Evolutionary conservation across 176 grass and related monocot species (phyloP).

Genomic region (Aegilops longissima): DNA sequence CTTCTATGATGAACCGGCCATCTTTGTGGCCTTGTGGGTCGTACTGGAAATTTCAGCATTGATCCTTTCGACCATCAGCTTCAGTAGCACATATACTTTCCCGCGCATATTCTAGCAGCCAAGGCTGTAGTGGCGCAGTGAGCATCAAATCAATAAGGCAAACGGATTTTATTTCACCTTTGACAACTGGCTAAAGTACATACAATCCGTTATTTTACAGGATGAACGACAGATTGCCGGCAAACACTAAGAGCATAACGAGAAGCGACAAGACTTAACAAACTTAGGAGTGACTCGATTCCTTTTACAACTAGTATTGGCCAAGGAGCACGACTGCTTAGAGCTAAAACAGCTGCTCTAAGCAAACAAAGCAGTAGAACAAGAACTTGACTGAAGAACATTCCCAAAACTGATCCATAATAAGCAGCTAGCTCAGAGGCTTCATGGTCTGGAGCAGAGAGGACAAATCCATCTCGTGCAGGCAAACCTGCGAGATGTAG

Average conservation of each 20-base stretch:
- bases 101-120: not conserved
- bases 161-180: not conserved
- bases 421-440: not conserved
- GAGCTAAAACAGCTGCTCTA: not conserved
- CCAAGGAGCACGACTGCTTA: not conserved
- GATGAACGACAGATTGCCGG: not conserved
- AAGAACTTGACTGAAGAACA: not conserved
- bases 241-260: not conserved
- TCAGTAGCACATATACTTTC: not conserved
- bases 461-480: slow-evolving; percentile 2
- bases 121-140: not conserved
- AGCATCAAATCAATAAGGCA: not conserved
- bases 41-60: not conserved
- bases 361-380: not conserved
- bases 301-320: not conserved
- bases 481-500: slow-evolving; percentile 5
- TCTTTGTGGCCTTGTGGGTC: not conserved
- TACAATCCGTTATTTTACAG: not conserved
- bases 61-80: not conserved
- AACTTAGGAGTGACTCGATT: not conserved
- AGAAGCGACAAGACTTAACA: not conserved
- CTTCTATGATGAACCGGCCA: not conserved
- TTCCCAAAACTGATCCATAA: not conserved
- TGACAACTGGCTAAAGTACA: not conserved
- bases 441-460: slow-evolving; percentile 11